Percentiles rank a stretch among this genome's conserved stretches.
These are phyloP conservation scores for Cercospora janseana DNA, from an alignment of 2,329 filamentous ascomycete species.

Conservation along the genomic window DNA sequence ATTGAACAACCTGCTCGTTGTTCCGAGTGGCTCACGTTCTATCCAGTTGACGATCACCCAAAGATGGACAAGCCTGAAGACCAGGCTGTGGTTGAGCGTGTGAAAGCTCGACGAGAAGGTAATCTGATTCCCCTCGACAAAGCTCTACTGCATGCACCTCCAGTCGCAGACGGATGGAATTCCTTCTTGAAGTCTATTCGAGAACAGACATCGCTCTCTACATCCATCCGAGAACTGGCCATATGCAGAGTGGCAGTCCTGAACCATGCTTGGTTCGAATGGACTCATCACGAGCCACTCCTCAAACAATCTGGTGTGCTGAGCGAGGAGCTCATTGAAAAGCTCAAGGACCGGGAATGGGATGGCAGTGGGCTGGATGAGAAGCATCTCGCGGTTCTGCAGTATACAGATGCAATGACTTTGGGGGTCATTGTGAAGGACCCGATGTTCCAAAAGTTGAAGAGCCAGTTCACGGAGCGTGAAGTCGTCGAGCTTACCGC, in stretches of 20 bases:
- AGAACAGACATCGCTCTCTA: slow-evolving; percentile 51
- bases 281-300: slow-evolving; percentile 70
- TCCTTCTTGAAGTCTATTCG: slow-evolving; percentile 57
- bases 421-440: slow-evolving; percentile 67
- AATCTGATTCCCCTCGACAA: slow-evolving; percentile 55
- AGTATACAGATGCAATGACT: slow-evolving; percentile 83
- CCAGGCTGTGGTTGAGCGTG: slow-evolving; percentile 50
- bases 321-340: slow-evolving; percentile 46
- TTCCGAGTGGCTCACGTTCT: not conserved
- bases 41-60: slow-evolving; percentile 47
- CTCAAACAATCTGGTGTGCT: slow-evolving; percentile 66
- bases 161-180: slow-evolving; percentile 59
- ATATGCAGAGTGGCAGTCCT: slow-evolving; percentile 78
- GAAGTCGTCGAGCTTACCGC: slow-evolving; percentile 80
- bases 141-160: slow-evolving; percentile 55
- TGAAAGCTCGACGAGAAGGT: slow-evolving; percentile 52
- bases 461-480: slow-evolving; percentile 61
- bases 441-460: slow-evolving; percentile 64
- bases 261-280: slow-evolving; percentile 83
- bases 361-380: slow-evolving; percentile 50
- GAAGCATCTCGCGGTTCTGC: slow-evolving; percentile 66
- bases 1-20: not conserved
- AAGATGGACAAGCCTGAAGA: slow-evolving; percentile 48
- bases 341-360: slow-evolving; percentile 44
- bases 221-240: slow-evolving; percentile 67